Base-by-base conservation (phyloP, 257 asterid genomes). In the Capsicum chinense region DNA sequence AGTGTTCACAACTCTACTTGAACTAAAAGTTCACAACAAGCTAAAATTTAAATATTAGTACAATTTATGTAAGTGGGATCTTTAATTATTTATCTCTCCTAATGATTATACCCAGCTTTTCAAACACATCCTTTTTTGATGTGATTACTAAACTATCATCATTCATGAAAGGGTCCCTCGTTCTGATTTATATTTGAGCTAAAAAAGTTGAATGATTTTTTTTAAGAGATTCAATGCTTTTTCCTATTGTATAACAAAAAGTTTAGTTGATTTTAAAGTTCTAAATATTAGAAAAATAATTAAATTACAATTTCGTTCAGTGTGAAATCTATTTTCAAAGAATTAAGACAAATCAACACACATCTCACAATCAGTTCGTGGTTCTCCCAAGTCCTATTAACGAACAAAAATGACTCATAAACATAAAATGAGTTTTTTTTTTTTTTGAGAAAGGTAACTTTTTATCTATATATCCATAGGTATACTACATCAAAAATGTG, bases 241-340 rank as follows among this genome's bases (percentile, higher is more conserved):
- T 66, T 50, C 56, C 12, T 50, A 50, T 10, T 66, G 73, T 66
- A 35, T 13, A 35, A 33, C 73, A 33, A 66, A 66, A 66, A 13
- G 16, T 13, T 66, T 0, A 66, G 73, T 33, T 66, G 47, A 66
- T 66, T 63, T 63, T 66, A 35, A 5, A 6, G 74, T 66, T 66
- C 42, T 66, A 66, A 66, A 33, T 66, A 66, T 3, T 7, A 13
- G 74, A 42, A 66, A 66, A 66, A 14, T 66, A 66, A 13, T 66
- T 66, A 66, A 13, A 35, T 13, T 35, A 66, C 70, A 64, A 64
- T 26, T 64, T 64, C 13, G 44, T 64, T 64, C 70, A 64, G 26
- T 64, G 70, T 64, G 70, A 62, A 62, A 64, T 64, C 70, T 64
- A 64, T 21, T 64, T 64, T 64, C 70, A 64, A 26, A 33, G 70